Conservation (phyloP, 768 basidiomycete species). For the Lentinus brumalis region DNA sequence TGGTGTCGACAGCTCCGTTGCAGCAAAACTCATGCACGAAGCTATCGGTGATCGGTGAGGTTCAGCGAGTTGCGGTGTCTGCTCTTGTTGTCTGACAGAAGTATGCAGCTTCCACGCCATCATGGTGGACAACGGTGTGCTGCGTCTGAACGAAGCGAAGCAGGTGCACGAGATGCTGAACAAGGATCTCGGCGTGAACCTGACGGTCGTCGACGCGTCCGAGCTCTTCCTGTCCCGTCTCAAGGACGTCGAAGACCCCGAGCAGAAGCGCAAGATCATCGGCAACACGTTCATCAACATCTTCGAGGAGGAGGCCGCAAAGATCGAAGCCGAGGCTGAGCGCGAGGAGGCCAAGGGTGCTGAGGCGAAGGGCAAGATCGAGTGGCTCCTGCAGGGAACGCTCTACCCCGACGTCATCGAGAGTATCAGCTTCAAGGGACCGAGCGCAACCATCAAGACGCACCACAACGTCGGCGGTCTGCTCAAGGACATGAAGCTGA, state of each 20-base stretch:
- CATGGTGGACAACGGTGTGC: conserved; percentile 99
- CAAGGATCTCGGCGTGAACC: conserved; percentile 91
- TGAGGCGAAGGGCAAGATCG: conserved; percentile 84
- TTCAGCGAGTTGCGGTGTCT: background rate
- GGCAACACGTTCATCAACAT: conserved; percentile 99
- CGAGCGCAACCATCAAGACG: conserved; percentile 98
- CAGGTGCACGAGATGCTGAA: conserved; percentile 95
- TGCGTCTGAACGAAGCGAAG: conserved; percentile 85
- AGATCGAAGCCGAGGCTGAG: conserved; percentile 82
- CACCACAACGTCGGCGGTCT: conserved; percentile 99
- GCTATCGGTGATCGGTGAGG: conserved; percentile 93
- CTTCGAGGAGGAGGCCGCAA: conserved; percentile 91
- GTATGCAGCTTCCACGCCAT: conserved; percentile 89
- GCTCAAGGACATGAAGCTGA: conserved; percentile 96
- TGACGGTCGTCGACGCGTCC: conserved; percentile 95
- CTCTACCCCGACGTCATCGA: conserved; percentile 99
- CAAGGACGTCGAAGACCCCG: conserved; percentile 93
- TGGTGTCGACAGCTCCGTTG: conserved; percentile 97
- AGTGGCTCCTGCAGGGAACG: conserved; percentile 97
- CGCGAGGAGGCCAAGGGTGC: conserved; percentile 69
- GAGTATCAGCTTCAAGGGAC: conserved; percentile 98
- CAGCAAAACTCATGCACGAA: conserved; percentile 99
- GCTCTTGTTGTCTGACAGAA: background rate
- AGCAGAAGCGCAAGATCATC: conserved; percentile 96
- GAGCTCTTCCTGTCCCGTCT: conserved; percentile 88